phyloP scores from a whole-genome alignment of 1,284 basidiomycete species.

The Phenoliferia sp. region DNA sequence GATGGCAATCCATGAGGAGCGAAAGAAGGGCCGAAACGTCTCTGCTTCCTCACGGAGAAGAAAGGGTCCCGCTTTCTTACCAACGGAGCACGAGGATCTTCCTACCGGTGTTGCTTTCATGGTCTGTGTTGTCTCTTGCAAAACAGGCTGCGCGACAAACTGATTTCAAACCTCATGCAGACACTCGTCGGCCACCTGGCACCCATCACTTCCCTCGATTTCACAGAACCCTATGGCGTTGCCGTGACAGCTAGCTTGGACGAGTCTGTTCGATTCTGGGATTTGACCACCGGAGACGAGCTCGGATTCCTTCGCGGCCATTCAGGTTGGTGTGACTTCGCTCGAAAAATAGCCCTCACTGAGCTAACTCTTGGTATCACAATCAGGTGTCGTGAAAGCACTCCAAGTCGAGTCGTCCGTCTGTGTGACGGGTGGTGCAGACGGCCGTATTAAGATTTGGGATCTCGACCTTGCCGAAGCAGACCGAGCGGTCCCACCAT shows the following conservation, averaged over 20 bases:
- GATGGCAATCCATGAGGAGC: slow-evolving; percentile 33
- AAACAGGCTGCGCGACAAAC: neutral
- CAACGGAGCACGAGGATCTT: slow-evolving; percentile 93
- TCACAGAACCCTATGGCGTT: slow-evolving; percentile 93
- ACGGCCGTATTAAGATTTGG: slow-evolving; percentile 80
- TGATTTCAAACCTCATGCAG: slow-evolving; percentile 45
- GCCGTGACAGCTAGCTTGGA: slow-evolving; percentile 70
- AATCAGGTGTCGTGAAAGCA: slow-evolving; percentile 63
- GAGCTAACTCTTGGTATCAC: neutral
- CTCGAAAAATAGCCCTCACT: neutral
- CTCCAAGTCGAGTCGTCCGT: slow-evolving; percentile 89
- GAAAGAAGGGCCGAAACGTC: slow-evolving; percentile 49
- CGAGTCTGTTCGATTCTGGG: slow-evolving; percentile 71
- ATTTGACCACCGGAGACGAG: slow-evolving; percentile 63
- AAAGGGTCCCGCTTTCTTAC: slow-evolving; percentile 89
- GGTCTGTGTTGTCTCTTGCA: slow-evolving; percentile 50
- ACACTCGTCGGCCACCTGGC: slow-evolving; percentile 73
- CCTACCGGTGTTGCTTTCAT: slow-evolving; percentile 95
- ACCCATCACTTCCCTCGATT: slow-evolving; percentile 84
- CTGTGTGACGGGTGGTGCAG: slow-evolving; percentile 84
- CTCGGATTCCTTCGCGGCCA: slow-evolving; percentile 77
- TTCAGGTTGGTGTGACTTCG: slow-evolving; percentile 45
- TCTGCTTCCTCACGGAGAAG: slow-evolving; percentile 56
- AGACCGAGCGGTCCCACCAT: neutral
- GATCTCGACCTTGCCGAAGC: slow-evolving; percentile 63